Conservation (phyloP, 345 rosid genomes). For the Eucalyptus tenuipes region DNA sequence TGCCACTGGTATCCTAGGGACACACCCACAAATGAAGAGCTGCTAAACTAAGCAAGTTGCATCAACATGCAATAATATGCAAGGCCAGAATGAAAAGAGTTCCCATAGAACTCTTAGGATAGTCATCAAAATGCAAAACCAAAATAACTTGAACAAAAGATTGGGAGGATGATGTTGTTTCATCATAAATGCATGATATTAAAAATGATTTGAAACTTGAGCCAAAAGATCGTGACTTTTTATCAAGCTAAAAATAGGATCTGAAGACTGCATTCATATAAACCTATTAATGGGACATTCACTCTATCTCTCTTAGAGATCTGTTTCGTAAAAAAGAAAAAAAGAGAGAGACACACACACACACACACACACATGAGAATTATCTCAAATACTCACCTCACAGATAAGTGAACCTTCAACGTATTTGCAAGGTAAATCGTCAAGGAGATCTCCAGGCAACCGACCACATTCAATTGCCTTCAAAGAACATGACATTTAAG, state of each 20-base stretch:
- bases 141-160: neutral
- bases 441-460: slow-evolving; percentile 78
- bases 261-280: neutral
- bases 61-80: neutral
- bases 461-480: slow-evolving; percentile 91
- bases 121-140: neutral
- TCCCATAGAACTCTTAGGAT: neutral
- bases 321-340: neutral
- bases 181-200: neutral
- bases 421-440: slow-evolving; percentile 66
- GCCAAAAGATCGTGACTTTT: neutral
- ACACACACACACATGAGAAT: neutral
- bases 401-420: slow-evolving; percentile 64
- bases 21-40: neutral
- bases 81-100: neutral
- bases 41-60: neutral
- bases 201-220: neutral
- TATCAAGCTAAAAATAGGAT: neutral
- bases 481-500: neutral
- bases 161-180: neutral
- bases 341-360: too few species aligned
- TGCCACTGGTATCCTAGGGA: neutral
- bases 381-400: slow-evolving; percentile 41
- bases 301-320: neutral
- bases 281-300: neutral